These are phyloP conservation scores for Cantharellus cinnabarinus DNA, from an alignment of 768 basidiomycete species.

Conservation along the genomic window DNA sequence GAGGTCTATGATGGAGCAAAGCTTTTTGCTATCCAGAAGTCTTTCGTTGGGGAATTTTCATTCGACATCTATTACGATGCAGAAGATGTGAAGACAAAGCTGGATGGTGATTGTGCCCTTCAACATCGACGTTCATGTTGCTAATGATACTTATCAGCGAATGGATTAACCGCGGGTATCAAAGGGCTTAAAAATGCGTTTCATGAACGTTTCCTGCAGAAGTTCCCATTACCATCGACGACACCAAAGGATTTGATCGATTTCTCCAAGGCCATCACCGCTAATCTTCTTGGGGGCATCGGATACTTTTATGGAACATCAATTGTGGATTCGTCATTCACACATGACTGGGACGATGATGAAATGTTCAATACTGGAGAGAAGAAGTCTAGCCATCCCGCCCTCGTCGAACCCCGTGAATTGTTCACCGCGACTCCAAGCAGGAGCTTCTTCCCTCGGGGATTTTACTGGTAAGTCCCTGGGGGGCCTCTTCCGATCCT, in stretches of 20 bases:
- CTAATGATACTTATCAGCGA: conserved; percentile 25
- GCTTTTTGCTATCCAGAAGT: conserved; percentile 72
- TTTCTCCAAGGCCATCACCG: conserved; percentile 78
- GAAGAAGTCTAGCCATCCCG: conserved; percentile 21
- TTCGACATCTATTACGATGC: conserved; percentile 84
- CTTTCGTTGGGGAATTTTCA: conserved; percentile 64
- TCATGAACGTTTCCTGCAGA: conserved; percentile 39
- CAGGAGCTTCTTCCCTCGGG: conserved; percentile 90
- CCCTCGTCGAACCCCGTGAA: conserved; percentile 48
- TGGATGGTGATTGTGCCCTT: conserved; percentile 32
- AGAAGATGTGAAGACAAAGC: conserved; percentile 37
- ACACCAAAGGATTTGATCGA: conserved; percentile 29
- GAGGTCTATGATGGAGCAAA: conserved; percentile 54
- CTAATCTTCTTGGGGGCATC: conserved; percentile 80
- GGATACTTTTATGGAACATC: conserved; percentile 90
- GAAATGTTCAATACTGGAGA: conserved; percentile 27
- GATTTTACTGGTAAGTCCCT: conserved; percentile 77
- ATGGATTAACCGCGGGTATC: conserved; percentile 47
- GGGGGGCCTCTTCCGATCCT: neutral
- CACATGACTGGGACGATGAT: conserved; percentile 79
- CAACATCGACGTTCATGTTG: neutral
- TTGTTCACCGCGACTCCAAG: conserved; percentile 87
- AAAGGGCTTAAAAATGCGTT: conserved; percentile 41
- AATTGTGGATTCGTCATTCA: conserved; percentile 66
- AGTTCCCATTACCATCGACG: conserved; percentile 47